Percentiles rank a stretch among this genome's conserved stretches.
Evolutionary conservation across 371 early-diverging fungal species (phyloP).

Genomic region (Actinomortierella ambigua): DNA sequence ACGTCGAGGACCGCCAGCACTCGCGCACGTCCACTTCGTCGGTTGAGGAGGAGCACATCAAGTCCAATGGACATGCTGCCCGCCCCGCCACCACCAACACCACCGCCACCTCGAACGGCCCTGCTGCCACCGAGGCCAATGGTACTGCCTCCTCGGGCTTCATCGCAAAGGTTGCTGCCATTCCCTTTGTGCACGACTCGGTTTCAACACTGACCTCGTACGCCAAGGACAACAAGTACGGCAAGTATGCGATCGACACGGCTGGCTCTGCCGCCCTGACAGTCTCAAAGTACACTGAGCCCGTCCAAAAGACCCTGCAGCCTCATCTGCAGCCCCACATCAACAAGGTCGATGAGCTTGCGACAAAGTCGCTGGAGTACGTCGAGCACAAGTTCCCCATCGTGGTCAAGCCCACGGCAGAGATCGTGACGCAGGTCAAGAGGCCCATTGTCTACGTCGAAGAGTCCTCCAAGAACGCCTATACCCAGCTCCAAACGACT

Average conservation of each 20-base stretch:
- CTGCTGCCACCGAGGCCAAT: constrained; percentile 5
- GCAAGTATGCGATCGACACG: constrained; percentile 56
- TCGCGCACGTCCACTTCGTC: constrained; percentile 42
- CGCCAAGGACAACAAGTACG: constrained; percentile 59
- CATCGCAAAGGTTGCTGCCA: constrained; percentile 56
- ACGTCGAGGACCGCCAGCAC: constrained; percentile 24
- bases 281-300: constrained; percentile 52
- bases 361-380: constrained; percentile 64
- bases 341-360: constrained; percentile 60
- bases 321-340: constrained; percentile 52
- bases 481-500: constrained; percentile 42
- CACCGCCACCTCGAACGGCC: constrained; percentile 17
- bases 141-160: constrained; percentile 25
- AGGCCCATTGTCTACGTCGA: constrained; percentile 49
- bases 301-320: constrained; percentile 56
- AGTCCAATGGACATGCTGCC: constrained; percentile 22
- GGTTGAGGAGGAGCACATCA: constrained; percentile 34
- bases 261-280: constrained; percentile 52
- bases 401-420: constrained; percentile 61
- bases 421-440: constrained; percentile 59
- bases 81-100: too few species aligned
- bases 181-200: constrained; percentile 66
- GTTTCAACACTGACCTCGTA: constrained; percentile 55
- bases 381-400: constrained; percentile 66
- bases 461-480: constrained; percentile 46